Conservation (phyloP, 495 filamentous ascomycete genomes). For the Schizothecium vesticola region DNA sequence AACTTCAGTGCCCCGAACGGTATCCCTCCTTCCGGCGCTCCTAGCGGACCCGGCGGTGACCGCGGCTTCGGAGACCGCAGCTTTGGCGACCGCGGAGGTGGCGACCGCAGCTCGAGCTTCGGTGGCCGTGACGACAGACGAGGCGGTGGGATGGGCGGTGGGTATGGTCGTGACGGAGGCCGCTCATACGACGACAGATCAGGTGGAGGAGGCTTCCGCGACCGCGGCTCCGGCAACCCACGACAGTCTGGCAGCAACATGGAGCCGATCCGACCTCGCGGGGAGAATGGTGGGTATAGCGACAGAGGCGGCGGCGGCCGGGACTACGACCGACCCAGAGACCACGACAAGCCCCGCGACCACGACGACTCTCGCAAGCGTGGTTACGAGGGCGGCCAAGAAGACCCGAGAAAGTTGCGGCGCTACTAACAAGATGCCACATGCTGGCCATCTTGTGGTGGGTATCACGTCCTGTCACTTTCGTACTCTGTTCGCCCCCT, state of each 20-base stretch:
- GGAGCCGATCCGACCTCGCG: constrained; percentile 59
- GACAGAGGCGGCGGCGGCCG: constrained; percentile 31
- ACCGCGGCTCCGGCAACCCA: constrained; percentile 47
- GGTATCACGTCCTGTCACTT: constrained; percentile 35
- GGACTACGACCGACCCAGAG: constrained; percentile 42
- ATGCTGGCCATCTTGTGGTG: constrained; percentile 34
- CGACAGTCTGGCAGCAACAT: constrained; percentile 60
- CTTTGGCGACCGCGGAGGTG: constrained; percentile 27
- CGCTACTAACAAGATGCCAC: constrained; percentile 54
- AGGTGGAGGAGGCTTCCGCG: constrained; percentile 55
- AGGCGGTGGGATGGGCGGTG: constrained; percentile 44
- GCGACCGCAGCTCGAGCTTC: constrained; percentile 28
- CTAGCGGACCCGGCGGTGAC: constrained; percentile 62
- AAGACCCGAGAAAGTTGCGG: constrained; percentile 73
- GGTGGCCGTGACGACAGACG: constrained; percentile 21
- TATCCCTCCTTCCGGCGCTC: constrained; percentile 62
- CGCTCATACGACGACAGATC: constrained; percentile 59
- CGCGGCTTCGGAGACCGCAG: constrained; percentile 34
- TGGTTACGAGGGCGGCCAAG: constrained; percentile 62
- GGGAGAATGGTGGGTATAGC: constrained; percentile 39
- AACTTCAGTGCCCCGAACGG: constrained; percentile 24
- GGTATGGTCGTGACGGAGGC: constrained; percentile 51
- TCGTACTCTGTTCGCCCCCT: constrained; percentile 26
- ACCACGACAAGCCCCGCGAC: constrained; percentile 44
- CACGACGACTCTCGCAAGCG: constrained; percentile 57